Evolutionary conservation across 306 rosid genomes (phyloP), one percentile per base, ranked within the genome.

Genomic region (Abrus pulchellus): DNA sequence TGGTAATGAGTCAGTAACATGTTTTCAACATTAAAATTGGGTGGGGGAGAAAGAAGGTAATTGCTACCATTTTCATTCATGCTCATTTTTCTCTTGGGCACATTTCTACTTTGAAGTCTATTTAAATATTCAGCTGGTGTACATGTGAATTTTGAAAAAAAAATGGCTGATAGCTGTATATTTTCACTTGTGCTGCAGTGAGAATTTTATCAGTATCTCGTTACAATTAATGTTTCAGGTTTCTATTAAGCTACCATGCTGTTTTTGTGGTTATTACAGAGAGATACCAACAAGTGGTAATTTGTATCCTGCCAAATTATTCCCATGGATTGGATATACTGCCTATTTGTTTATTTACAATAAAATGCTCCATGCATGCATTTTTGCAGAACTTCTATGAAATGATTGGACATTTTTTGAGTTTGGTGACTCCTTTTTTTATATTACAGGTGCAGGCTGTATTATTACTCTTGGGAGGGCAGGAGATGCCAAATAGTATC

Each of bases 381-480:
- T 49, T 6, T 5, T 52, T 82, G 72, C 68, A 38, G 3, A 40
- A 30, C 9, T 69, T 68, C 28, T 43, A 13, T 11, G 34, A 69
- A 11, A 57, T 67, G 48, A 47, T 27, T 47, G 54, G 64, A 48
- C 5, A 44, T 27, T 57, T 79, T 59, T 32, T 7, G 53, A 48
- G 73, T 53, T 54, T 36, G 68, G 48, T 77, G 47, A 56, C 28
- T 41, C 38, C 5, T 43, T 64, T 64, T 49, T 64, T 13, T 44
- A 60, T 78, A 87, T 61, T 75, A 53, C 83, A 92, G 97, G 94
- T 90, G 75, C 94, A 88, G 86, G 97, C 97, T 68, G 94, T 92
- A 59, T 79, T 92, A 14, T 77, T 92, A 68, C 89, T 92, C 55
- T 81, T 92, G 80, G 94, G 90, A 76, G 90, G 85, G 29, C 79